Conservation (phyloP, 345 rosid species). For the Citrus cavaleriei region DNA sequence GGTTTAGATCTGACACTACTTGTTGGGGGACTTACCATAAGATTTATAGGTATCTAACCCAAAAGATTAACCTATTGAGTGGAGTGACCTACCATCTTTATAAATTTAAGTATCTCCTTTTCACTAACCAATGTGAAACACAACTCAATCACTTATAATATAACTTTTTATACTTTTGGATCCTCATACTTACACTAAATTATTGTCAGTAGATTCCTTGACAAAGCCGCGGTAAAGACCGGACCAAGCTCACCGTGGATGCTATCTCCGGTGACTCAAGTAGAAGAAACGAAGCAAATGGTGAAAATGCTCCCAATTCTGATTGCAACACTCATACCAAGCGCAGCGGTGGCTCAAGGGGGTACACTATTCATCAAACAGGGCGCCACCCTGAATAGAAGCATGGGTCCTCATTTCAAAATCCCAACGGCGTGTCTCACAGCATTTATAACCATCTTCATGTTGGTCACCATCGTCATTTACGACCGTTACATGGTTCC, state of each 20-base stretch:
- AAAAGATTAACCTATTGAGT: too few relatives aligned
- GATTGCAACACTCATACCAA: constrained; percentile 42
- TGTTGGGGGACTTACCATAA: too few relatives aligned
- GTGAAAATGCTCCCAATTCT: constrained; percentile 56
- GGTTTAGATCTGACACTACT: too few relatives aligned
- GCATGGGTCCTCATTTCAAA: constrained; percentile 50
- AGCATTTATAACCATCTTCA: constrained; percentile 62
- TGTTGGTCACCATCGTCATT: constrained; percentile 48
- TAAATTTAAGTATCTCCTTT: rapidly evolving
- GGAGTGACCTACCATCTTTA: too few relatives aligned
- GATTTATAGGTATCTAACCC: too few relatives aligned
- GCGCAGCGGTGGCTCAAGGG: constrained; percentile 42
- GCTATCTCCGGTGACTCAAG: constrained; percentile 58
- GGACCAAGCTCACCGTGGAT: constrained; percentile 43
- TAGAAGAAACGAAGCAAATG: constrained; percentile 73
- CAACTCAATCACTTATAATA: too few relatives aligned
- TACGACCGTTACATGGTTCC: constrained; percentile 62
- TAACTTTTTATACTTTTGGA: background rate
- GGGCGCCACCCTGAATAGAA: constrained; percentile 52
- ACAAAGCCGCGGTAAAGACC: constrained; percentile 49
- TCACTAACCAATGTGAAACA: too few relatives aligned
- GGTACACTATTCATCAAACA: constrained; percentile 72
- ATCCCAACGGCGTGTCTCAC: constrained; percentile 75
- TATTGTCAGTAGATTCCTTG: constrained; percentile 43
- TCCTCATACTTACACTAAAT: background rate